Conservation (phyloP, 2,329 filamentous ascomycete species). For the Ascocoryne sarcoides region DNA sequence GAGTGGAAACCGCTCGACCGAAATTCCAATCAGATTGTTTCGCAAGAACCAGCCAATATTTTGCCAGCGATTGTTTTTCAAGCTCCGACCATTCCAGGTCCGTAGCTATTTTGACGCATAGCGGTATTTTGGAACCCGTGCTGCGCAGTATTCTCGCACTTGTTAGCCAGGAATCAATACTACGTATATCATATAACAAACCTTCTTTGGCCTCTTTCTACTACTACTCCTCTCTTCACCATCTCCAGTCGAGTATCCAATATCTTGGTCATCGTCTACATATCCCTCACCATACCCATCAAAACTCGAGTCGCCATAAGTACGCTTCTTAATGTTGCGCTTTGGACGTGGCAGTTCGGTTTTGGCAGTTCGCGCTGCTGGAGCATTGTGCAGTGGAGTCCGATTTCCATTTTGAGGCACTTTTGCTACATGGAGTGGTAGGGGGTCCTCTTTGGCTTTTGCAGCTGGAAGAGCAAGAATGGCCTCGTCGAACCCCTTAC, state of each 20-base stretch:
- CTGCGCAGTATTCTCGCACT: slow-evolving; percentile 19
- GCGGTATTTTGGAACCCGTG: slow-evolving; percentile 19
- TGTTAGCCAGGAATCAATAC: slow-evolving; percentile 19
- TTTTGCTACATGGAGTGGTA: slow-evolving; percentile 11
- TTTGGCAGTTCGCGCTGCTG: slow-evolving; percentile 8
- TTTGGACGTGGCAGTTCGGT: slow-evolving; percentile 43
- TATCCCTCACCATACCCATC: slow-evolving; percentile 68
- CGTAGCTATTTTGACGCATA: slow-evolving; percentile 37
- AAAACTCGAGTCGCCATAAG: slow-evolving; percentile 66
- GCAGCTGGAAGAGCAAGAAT: slow-evolving; percentile 2
- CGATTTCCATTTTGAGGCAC: slow-evolving; percentile 10
- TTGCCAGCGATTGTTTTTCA: slow-evolving; percentile 27
- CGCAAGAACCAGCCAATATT: too few relatives aligned
- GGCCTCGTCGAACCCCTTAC: slow-evolving; percentile 43
- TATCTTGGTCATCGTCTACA: slow-evolving; percentile 53
- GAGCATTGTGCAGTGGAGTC: slow-evolving; percentile 10
- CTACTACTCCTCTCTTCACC: slow-evolving; percentile 49
- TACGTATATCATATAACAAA: slow-evolving; percentile 28
- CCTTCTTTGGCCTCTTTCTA: slow-evolving; percentile 59
- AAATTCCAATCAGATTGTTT: too few relatives aligned
- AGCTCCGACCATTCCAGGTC: slow-evolving; percentile 49
- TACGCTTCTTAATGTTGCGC: slow-evolving; percentile 61
- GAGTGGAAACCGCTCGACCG: background rate
- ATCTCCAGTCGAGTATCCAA: slow-evolving; percentile 64
- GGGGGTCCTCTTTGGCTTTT: background rate